Evolutionary conservation across 2,329 filamentous ascomycete genomes (phyloP).

Genomic region (Trematosphaeria pertusa): DNA sequence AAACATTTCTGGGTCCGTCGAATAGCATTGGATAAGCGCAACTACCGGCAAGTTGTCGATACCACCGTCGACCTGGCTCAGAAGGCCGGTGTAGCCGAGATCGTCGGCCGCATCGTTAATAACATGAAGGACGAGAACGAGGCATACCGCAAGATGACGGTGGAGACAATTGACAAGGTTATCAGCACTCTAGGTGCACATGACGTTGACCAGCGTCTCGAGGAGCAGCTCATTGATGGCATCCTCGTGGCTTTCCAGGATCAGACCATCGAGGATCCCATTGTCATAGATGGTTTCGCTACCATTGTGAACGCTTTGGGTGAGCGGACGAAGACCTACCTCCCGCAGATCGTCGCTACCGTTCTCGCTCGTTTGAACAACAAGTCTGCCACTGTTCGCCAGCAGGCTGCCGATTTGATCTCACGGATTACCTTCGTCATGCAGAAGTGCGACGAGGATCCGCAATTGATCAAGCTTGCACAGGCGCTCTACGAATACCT

Average conservation of each 20-base stretch:
- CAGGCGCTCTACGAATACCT: slow-evolving; percentile 97
- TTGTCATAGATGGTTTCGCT: slow-evolving; percentile 97
- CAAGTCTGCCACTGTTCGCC: slow-evolving; percentile 94
- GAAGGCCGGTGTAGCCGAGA: slow-evolving; percentile 97
- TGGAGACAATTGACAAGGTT: slow-evolving; percentile 97
- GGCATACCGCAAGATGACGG: slow-evolving; percentile 98
- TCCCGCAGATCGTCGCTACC: slow-evolving; percentile 95
- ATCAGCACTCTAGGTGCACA: slow-evolving; percentile 91
- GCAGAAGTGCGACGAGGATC: slow-evolving; percentile 97
- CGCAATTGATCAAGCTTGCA: slow-evolving; percentile 92
- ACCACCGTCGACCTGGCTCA: slow-evolving; percentile 96
- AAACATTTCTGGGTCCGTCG: slow-evolving; percentile 98
- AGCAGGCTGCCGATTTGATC: slow-evolving; percentile 95
- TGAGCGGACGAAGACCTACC: slow-evolving; percentile 91
- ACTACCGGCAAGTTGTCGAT: slow-evolving; percentile 97
- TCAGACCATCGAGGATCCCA: slow-evolving; percentile 93
- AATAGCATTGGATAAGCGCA: slow-evolving; percentile 96
- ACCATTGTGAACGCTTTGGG: slow-evolving; percentile 96
- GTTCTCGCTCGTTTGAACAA: slow-evolving; percentile 98
- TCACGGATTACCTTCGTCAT: slow-evolving; percentile 98
- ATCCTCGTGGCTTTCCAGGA: slow-evolving; percentile 97
- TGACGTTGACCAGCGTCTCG: slow-evolving; percentile 89
- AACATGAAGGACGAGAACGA: slow-evolving; percentile 99
- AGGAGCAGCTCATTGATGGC: slow-evolving; percentile 93
- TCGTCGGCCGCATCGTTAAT: slow-evolving; percentile 88